A percentile compares a stretch with the other conserved stretches of the same genome.
Evolutionary conservation across 2,329 filamentous ascomycete species (phyloP).

Genomic region (Exophiala bonariae): DNA sequence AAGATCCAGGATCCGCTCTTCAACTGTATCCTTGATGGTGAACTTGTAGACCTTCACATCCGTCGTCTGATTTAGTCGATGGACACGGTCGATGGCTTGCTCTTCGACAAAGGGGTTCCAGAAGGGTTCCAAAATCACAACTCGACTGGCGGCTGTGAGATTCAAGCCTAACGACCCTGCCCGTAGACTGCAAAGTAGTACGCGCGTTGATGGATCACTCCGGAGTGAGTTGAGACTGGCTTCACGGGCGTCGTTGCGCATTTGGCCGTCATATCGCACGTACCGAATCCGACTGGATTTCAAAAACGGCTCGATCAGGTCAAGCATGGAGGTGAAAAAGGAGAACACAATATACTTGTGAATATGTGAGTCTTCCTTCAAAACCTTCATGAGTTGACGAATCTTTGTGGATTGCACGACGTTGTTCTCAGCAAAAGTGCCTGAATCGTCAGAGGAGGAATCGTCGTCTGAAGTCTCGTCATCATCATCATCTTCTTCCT

Average conservation of each 20-base stretch:
- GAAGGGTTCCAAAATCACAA: conserved; percentile 95
- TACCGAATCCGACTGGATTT: conserved; percentile 71
- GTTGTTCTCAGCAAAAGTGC: conserved; percentile 43
- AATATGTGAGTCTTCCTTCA: conserved; percentile 72
- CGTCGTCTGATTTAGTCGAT: conserved; percentile 93
- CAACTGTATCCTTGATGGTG: conserved; percentile 81
- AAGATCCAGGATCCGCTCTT: conserved; percentile 90
- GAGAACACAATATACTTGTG: conserved; percentile 99
- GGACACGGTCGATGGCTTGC: conserved; percentile 96
- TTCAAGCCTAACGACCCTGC: conserved; percentile 93
- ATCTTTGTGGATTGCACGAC: conserved; percentile 79
- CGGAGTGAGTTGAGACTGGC: conserved; percentile 77
- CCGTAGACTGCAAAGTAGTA: conserved; percentile 89
- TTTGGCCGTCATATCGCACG: conserved; percentile 89
- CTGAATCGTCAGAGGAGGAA: conserved; percentile 30
- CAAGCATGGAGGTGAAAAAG: conserved; percentile 97
- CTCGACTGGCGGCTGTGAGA: conserved; percentile 86
- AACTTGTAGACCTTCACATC: conserved; percentile 96
- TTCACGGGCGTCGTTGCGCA: conserved; percentile 91
- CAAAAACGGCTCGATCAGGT: conserved; percentile 92
- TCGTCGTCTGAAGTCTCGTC: conserved; percentile 42
- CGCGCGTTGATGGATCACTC: conserved; percentile 70
- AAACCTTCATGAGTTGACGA: conserved; percentile 75
- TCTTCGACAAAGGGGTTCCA: conserved; percentile 99
- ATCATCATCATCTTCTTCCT: conserved; percentile 35